A percentile compares a stretch with the other conserved stretches of the same genome.
Evolutionary conservation across 2,329 filamentous ascomycete species (phyloP).

Genomic region (Ophiocordyceps camponoti-saundersi): DNA sequence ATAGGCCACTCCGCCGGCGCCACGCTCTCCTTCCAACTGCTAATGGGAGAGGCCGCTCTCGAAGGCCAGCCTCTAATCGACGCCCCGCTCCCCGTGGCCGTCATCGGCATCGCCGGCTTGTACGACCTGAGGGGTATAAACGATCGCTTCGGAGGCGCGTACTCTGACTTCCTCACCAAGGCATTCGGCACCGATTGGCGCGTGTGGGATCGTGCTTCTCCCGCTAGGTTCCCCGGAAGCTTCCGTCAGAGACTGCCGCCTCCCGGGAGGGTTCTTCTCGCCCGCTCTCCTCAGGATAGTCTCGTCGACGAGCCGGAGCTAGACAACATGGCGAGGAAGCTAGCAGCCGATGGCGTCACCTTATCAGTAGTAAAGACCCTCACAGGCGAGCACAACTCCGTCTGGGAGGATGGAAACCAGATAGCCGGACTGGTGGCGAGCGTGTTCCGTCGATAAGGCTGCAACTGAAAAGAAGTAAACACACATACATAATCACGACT

Average conservation of each 20-base stretch:
- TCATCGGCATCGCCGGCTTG: constrained; percentile 49
- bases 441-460: neutral
- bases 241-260: constrained; percentile 23
- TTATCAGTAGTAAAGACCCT: constrained; percentile 19
- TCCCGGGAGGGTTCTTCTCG: constrained; percentile 20
- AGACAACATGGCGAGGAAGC: constrained; percentile 32
- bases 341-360: constrained; percentile 21
- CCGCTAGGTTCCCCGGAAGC: constrained; percentile 23
- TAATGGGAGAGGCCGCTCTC: neutral
- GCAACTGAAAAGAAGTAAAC: neutral
- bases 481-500: neutral
- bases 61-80: neutral
- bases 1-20: neutral
- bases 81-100: constrained; percentile 26
- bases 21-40: neutral
- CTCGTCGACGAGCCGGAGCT: constrained; percentile 39
- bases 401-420: constrained; percentile 44
- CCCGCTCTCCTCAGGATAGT: constrained; percentile 28
- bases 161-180: constrained; percentile 36
- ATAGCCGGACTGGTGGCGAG: constrained; percentile 28
- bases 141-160: constrained; percentile 26
- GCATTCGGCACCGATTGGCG: constrained; percentile 40
- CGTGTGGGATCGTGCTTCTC: constrained; percentile 38
- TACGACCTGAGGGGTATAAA: constrained; percentile 44
- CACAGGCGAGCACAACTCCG: constrained; percentile 42